Conservation (phyloP, 2,329 filamentous ascomycete species). For the Apiospora marii region DNA sequence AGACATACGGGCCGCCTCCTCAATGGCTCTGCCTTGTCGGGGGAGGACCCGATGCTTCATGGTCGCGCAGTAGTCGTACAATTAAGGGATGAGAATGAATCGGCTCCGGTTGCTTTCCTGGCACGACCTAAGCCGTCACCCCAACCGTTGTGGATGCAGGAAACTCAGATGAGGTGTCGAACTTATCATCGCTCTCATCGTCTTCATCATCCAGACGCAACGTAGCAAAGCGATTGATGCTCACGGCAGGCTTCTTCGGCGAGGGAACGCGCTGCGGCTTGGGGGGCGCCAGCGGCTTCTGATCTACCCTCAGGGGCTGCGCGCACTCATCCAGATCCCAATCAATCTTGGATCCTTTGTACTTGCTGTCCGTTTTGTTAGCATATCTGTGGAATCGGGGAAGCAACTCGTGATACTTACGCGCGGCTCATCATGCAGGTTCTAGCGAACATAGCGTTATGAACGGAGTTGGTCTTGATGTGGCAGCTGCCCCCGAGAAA, state of each 20-base stretch:
- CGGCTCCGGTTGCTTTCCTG: too few species aligned
- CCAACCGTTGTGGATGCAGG: constrained; percentile 36
- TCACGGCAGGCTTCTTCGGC: constrained; percentile 28
- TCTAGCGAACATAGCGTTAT: constrained; percentile 76
- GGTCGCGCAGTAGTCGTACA: constrained; percentile 2
- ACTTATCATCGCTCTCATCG: constrained; percentile 40
- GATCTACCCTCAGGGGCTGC: constrained; percentile 55
- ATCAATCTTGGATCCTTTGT: constrained; percentile 74
- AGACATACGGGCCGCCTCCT: neutral
- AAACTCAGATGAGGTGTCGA: constrained; percentile 43
- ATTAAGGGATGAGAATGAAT: neutral
- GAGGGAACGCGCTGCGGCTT: constrained; percentile 29
- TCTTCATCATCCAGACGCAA: constrained; percentile 41
- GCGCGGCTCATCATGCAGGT: constrained; percentile 77
- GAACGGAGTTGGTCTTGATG: constrained; percentile 79
- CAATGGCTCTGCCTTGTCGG: neutral
- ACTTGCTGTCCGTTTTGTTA: constrained; percentile 59
- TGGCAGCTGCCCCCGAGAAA: constrained; percentile 67
- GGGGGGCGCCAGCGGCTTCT: constrained; percentile 31
- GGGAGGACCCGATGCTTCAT: neutral
- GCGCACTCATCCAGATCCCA: constrained; percentile 79
- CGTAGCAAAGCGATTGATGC: constrained; percentile 40
- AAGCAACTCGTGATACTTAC: constrained; percentile 45
- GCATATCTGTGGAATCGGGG: constrained; percentile 27
- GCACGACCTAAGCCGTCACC: constrained; percentile 32